These are phyloP conservation scores for Musa acuminata DNA, from an alignment of 176 grass and related monocot species.

Conservation along the genomic window DNA sequence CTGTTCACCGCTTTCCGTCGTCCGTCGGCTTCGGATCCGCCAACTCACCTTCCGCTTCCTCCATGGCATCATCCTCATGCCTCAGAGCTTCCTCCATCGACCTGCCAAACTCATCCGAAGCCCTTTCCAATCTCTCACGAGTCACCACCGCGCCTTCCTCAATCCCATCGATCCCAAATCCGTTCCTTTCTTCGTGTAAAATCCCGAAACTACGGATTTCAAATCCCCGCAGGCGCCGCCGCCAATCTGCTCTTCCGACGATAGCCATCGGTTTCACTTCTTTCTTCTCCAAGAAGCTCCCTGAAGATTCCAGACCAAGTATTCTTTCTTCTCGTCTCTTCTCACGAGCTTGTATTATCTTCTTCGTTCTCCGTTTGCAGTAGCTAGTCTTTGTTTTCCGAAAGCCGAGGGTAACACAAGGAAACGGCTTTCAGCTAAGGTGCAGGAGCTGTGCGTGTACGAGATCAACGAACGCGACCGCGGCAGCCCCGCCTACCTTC, in stretches of 20 bases:
- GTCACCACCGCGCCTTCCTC: neutral
- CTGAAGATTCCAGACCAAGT: neutral
- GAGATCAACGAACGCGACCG: constrained; percentile 13
- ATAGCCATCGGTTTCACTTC: neutral
- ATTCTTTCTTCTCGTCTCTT: neutral
- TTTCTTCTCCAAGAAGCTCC: neutral
- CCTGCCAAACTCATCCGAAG: neutral
- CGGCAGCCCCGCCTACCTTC: constrained; percentile 5
- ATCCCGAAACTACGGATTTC: neutral
- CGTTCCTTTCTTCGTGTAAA: neutral
- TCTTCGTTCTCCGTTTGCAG: neutral
- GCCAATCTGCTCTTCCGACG: no score
- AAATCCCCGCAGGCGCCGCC: neutral
- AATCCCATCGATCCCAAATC: neutral
- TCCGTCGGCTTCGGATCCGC: neutral
- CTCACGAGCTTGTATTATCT: neutral
- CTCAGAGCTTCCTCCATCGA: neutral
- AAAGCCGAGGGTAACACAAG: neutral
- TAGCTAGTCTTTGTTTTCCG: neutral
- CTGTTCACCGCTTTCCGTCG: neutral
- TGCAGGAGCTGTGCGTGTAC: constrained; percentile 11
- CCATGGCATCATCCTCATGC: neutral
- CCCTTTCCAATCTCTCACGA: neutral
- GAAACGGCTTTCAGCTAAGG: neutral
- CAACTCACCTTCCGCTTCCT: neutral